Evolutionary conservation across 805 yeast genomes (phyloP).

Genomic region (Jamesozyma spencerorum): DNA sequence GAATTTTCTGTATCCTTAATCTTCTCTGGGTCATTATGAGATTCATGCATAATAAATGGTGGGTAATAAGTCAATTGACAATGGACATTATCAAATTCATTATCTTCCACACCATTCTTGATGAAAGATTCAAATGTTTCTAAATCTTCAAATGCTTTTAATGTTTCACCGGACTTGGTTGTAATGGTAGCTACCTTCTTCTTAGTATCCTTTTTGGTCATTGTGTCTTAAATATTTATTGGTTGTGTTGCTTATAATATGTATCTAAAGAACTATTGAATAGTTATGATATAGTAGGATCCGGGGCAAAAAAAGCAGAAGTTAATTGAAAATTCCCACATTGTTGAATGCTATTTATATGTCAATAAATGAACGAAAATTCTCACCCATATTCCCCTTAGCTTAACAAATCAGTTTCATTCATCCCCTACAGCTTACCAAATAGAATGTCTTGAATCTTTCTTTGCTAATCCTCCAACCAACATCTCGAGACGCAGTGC

Average conservation of each 20-base stretch:
- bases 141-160: slow-evolving; percentile 50
- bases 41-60: slow-evolving; percentile 59
- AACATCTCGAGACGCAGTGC: no score
- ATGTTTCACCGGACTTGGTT: slow-evolving; percentile 25
- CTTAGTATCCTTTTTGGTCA: slow-evolving; percentile 23
- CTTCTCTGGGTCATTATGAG: slow-evolving; percentile 63
- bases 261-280: background rate
- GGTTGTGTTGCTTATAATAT: background rate
- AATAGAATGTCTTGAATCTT: no score
- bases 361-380: no score
- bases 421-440: no score
- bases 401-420: no score
- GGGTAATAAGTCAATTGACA: slow-evolving; percentile 63
- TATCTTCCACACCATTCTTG: slow-evolving; percentile 68
- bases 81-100: slow-evolving; percentile 60
- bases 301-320: no score
- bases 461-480: no score
- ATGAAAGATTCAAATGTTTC: slow-evolving; percentile 56
- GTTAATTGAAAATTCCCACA: no score
- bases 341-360: no score
- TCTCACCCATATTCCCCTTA: no score
- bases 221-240: background rate
- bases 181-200: slow-evolving; percentile 24
- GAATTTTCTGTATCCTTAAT: slow-evolving; percentile 66
- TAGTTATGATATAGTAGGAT: no score